Base-by-base conservation (phyloP, 352 stramenopile genomes). In the Peronospora farinosa region DNA sequence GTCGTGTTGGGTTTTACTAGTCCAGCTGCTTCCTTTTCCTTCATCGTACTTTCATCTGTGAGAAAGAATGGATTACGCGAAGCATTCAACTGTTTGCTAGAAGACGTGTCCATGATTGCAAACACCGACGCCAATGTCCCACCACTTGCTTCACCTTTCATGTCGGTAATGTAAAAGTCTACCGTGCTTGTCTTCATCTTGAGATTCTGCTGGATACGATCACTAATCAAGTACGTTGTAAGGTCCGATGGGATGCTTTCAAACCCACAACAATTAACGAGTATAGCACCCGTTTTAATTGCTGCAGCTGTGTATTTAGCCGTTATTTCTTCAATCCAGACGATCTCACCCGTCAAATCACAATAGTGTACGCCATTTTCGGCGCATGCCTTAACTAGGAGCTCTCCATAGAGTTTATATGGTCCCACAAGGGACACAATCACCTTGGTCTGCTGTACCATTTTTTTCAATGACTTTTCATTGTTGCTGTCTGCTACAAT, bases 171-270 rank as follows among this genome's bases (percentile, higher is more conserved):
- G 50, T 80, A 84, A 10, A 81, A 43, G 27, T 74, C 64, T 2
- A 87, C 42, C 1, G 61, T 52, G 12, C 64, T 61, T 16, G 68
- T 73, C 15, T 40, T 28, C 30, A 56, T 72, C 12, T 80, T 66
- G 23, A 58, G 55, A 7, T 80, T 73, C 40, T 81, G 54, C 33
- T 67, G 63, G 33, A 96, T 77, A 19, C 64, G 58, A 40, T 96
- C 71, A 13, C 72, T 57, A 13, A 95, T 32, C n/a, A 90, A 57
- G 40, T 86, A 74, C 42, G 76, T 77, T 39, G 78, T 83, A 6
- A 96, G 50, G 62, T 96, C 84, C 54, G 81, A 93, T 11, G 88
- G 86, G 47, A 97, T 81, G 17, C 68, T 92, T 66, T 97, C 90
- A 59, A 92, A 86, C 28, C 88, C 88, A 54, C 84, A 95, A 49